These are phyloP conservation scores for Pleurotus sapidus DNA, from an alignment of 768 basidiomycete genomes.

Conservation along the genomic window DNA sequence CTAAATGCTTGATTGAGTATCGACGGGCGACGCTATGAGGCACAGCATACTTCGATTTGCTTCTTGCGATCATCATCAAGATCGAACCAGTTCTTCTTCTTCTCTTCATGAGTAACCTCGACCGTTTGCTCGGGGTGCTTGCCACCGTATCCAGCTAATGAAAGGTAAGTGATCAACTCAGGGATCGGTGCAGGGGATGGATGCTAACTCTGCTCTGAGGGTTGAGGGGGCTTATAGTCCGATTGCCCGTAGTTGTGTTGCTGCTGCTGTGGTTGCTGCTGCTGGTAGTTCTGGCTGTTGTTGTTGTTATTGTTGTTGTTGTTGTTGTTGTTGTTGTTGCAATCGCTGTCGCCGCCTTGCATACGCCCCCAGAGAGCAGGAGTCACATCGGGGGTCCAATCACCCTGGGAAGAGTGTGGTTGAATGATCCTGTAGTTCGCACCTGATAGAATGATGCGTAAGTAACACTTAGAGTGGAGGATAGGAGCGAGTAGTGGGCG, in stretches of 20 bases:
- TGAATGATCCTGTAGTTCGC: conserved; percentile 68
- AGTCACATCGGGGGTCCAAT: conserved; percentile 62
- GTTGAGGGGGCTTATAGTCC: conserved; percentile 14
- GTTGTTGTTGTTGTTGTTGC: conserved; percentile 21
- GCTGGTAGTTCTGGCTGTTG: conserved; percentile 22
- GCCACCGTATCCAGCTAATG: conserved; percentile 7
- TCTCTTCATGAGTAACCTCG: conserved; percentile 38
- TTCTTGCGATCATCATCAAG: conserved; percentile 55
- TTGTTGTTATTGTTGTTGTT: conserved; percentile 19
- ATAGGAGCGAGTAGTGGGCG: conserved; percentile 8
- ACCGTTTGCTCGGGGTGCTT: conserved; percentile 18
- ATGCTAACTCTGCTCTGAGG: conserved; percentile 8
- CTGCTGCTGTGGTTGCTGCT: conserved; percentile 24
- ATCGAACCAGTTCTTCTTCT: conserved; percentile 55
- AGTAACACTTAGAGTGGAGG: not conserved
- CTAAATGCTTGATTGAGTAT: conserved; percentile 29
- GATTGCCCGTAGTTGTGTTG: conserved; percentile 22
- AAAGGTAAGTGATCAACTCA: not conserved
- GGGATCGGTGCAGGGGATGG: not conserved
- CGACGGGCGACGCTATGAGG: not conserved
- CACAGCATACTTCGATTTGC: conserved; percentile 46
- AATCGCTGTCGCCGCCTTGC: conserved; percentile 21
- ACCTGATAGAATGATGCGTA: conserved; percentile 29
- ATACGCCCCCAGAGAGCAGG: conserved; percentile 70
- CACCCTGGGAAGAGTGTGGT: conserved; percentile 66